A percentile compares a stretch with the other conserved stretches of the same genome.
Conservation (phyloP, 441 rosid genomes). For the Gossypium trilobum region DNA sequence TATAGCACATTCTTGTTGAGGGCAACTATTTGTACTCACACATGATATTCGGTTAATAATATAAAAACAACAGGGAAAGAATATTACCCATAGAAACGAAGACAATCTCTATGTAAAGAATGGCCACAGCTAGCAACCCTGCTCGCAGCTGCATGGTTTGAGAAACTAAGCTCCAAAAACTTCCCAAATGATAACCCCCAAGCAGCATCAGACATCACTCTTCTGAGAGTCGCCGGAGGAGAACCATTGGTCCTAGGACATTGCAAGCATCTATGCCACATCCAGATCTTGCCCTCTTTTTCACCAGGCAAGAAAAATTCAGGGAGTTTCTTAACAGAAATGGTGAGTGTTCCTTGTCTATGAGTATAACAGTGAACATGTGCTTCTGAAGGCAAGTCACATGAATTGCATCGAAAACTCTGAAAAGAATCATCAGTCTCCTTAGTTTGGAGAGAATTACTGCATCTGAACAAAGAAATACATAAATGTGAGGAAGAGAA, state of each 20-base stretch:
- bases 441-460: constrained; percentile 19
- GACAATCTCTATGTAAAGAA: constrained; percentile 98
- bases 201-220: constrained; percentile 98
- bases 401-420: constrained; percentile 64
- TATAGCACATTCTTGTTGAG: background rate
- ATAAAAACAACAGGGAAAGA: constrained; percentile 7
- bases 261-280: constrained; percentile 97
- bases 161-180: constrained; percentile 97
- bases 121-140: constrained; percentile 99
- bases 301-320: constrained; percentile 76
- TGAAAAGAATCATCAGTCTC: constrained; percentile 22
- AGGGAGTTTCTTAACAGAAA: constrained; percentile 81
- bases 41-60: background rate
- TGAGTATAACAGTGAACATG: constrained; percentile 97
- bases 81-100: constrained; percentile 94
- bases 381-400: constrained; percentile 96
- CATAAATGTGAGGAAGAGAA: constrained; percentile 13
- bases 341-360: constrained; percentile 92
- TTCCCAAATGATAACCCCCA: constrained; percentile 99
- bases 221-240: constrained; percentile 90
- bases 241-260: constrained; percentile 72
- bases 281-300: constrained; percentile 94
- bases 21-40: too few species aligned
- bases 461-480: background rate
- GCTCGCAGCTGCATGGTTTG: constrained; percentile 99